Evolutionary conservation across 2,329 filamentous ascomycete species (phyloP), one percentile per base, ranked within the genome.

Genomic region (Epicoccum sorghinum): DNA sequence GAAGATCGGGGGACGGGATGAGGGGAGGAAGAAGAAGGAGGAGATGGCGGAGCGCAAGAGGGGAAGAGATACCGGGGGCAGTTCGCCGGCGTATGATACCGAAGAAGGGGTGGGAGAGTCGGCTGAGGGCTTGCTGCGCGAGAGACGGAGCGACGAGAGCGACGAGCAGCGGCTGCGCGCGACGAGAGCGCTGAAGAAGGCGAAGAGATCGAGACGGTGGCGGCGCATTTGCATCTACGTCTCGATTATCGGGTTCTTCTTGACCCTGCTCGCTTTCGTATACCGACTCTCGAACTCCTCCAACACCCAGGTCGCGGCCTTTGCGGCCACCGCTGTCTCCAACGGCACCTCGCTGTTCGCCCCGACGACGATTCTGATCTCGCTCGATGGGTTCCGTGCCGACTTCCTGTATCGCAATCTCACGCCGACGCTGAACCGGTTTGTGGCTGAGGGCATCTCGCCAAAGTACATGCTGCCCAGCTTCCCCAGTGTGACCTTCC

Each of bases 401-500:
- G 95, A 98, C 72, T 98, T 97, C 68, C 80, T 99, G 36, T 85
- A 89, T 59, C 87, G 92, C 12, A 89, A 88, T 0, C 77, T 98
- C 29, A 97, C 93, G 1, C 95, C 93, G 0, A 87, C 88, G 2
- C 80, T 99, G 7, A 90, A 86, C 63, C 82, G 86, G 2, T 89
- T 99, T 60, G 81, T 96, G 58, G 83, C 85, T 56, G 86, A 91
- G 60, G 95, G 95, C 27, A 87, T 98, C 9, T 96, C 93, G 5
- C 93, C 95, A 3, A 83, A 86, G 61, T 97, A 93, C 76, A 97
- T 99, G 92, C 83, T 86, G 6, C 95, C 95, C 0, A 96, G 91
- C 35, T 99, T 99, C 62, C 95, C 95, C 0, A 96, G 91, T 22
- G 91, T 99, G 40, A 99, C 95, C 0, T 99, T 99, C 66, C 95